Evolutionary conservation across 495 filamentous ascomycete species (phyloP), one percentile per base, ranked within the genome.

Genomic region (Podospora didyma): DNA sequence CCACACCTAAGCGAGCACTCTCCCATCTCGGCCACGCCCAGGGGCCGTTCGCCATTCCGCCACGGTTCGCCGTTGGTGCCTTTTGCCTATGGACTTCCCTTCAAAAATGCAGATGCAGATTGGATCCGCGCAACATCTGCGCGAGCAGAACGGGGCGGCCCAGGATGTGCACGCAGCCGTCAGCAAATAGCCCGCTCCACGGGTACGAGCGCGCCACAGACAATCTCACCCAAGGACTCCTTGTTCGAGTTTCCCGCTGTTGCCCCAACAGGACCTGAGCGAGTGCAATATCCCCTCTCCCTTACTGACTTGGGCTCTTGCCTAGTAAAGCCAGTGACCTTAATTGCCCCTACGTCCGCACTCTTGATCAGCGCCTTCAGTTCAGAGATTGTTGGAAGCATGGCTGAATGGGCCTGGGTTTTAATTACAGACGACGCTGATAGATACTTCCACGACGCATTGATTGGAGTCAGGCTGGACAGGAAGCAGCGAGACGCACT

Each of bases 161-260:
- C n/a, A n/a, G n/a, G n/a, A n/a, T n/a, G n/a, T n/a, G n/a, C n/a
- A n/a, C n/a, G n/a, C n/a, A 57, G 83, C 24, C 75, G 74, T 53
- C 76, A 79, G 51, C 81, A 82, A 50, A 69, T 83, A 58, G 69
- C 69, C 49, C 72, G 70, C 59, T 69, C 65, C 64, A 55, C 68
- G 24, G 65, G 77, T 19, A 71, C 76, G 7, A 66, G 75, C 57
- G 84, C 84, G 12, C 85, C 89, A 0, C 89, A 89, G 67, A 97
- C 95, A 5, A 97, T 98, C 51, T 98, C 94, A 14, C 94, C 94
- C 28, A 96, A 97, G 76, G 94, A 97, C 64, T 90, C 92, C 4
- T 68, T 93, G 57, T 75, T 96, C 81, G 7, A 80, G 81, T 54
- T 80, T 87, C 60, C 83, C 89, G 35, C 71, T 95, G 28, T 92